Evolutionary conservation across 202 grass and related monocot genomes (phyloP).

Genomic region (Bolboschoenoplectus hybrid): DNA sequence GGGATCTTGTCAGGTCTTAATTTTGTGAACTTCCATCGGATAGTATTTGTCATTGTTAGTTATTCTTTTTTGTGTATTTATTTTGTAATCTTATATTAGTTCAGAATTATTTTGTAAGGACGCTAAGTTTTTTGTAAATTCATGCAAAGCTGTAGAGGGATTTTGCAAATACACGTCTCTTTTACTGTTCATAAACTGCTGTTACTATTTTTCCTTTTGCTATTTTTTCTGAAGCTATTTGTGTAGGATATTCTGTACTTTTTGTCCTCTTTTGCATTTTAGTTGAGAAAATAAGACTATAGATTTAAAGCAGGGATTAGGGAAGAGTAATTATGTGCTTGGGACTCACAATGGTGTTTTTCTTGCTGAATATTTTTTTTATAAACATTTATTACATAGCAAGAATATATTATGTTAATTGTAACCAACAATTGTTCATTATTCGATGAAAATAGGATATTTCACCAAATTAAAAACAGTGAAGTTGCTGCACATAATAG

Average conservation of each 20-base stretch:
- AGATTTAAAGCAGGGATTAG: not conserved
- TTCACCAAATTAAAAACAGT: too few relatives aligned
- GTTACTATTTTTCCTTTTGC: not conserved
- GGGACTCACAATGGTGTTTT: too few relatives aligned
- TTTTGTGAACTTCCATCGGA: slow-evolving; percentile 28
- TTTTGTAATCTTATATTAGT: slow-evolving; percentile 30
- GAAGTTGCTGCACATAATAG: too few relatives aligned
- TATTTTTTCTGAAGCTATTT: not conserved
- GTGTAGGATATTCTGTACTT: too few relatives aligned
- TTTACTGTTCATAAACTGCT: slow-evolving; percentile 4
- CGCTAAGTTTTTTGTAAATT: slow-evolving; percentile 24
- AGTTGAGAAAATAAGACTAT: not conserved
- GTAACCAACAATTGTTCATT: too few relatives aligned
- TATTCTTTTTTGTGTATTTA: slow-evolving; percentile 20
- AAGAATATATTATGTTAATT: too few relatives aligned
- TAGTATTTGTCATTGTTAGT: slow-evolving; percentile 42
- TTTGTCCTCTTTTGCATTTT: too few relatives aligned
- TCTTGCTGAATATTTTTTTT: too few relatives aligned
- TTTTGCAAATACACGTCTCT: slow-evolving; percentile 16
- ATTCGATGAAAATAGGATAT: too few relatives aligned
- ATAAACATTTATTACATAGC: too few relatives aligned
- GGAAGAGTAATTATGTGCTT: too few relatives aligned
- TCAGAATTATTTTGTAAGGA: slow-evolving; percentile 29
- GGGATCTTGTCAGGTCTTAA: slow-evolving; percentile 48
- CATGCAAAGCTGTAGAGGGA: slow-evolving; percentile 21